These are phyloP conservation scores for Cutaneotrichosporon cavernicola DNA, from an alignment of 1,284 basidiomycete species.

Conservation along the genomic window DNA sequence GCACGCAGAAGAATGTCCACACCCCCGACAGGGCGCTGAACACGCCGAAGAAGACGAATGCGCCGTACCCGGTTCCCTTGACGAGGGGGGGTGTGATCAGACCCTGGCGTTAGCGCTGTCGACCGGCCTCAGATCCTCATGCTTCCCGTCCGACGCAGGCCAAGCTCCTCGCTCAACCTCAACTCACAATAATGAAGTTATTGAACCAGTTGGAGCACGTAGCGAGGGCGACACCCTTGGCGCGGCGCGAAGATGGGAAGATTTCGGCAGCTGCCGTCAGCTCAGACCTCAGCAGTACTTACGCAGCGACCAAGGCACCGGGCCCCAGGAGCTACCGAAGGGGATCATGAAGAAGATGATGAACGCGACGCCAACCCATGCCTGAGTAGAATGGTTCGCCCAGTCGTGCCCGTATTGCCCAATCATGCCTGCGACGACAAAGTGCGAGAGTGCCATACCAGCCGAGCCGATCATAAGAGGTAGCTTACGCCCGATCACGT, in stretches of 20 bases:
- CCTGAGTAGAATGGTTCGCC: constrained; percentile 25
- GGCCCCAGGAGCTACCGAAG: constrained; percentile 27
- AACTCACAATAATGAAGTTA: constrained; percentile 76
- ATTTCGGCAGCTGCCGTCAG: neutral
- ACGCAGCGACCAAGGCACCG: constrained; percentile 42
- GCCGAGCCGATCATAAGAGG: constrained; percentile 35
- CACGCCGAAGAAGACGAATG: constrained; percentile 36
- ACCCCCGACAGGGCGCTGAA: constrained; percentile 25
- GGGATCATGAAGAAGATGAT: constrained; percentile 31
- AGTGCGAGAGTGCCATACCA: constrained; percentile 25
- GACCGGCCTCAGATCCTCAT: too few relatives aligned
- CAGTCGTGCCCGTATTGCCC: constrained; percentile 20
- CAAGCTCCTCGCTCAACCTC: too few relatives aligned
- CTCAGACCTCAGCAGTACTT: constrained; percentile 27
- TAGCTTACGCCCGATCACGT: constrained; percentile 45
- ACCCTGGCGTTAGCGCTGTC: constrained; percentile 14
- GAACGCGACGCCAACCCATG: constrained; percentile 36
- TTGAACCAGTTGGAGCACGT: constrained; percentile 50
- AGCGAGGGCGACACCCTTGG: constrained; percentile 44
- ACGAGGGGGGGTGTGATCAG: constrained; percentile 37
- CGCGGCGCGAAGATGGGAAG: constrained; percentile 26
- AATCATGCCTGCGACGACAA: constrained; percentile 36
- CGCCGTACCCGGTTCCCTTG: constrained; percentile 28
- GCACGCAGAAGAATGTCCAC: constrained; percentile 30
- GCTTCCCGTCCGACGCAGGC: too few relatives aligned